Evolutionary conservation across 192 early-diverging fungal genomes (phyloP).

Genomic region (Geranomyces variabilis): DNA sequence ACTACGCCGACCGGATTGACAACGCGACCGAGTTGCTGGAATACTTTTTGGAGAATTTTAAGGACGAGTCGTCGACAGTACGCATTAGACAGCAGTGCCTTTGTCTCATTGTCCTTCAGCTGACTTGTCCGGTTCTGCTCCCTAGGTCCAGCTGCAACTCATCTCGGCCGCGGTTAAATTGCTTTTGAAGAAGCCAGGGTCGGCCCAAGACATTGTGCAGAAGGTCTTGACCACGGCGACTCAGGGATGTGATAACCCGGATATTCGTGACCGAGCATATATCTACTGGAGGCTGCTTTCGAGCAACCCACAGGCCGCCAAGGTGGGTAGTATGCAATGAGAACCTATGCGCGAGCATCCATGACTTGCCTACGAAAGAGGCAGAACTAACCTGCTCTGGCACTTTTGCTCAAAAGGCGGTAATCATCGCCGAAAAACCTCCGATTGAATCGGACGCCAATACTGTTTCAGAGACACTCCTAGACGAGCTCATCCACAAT

Average conservation of each 20-base stretch:
- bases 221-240: slow-evolving; percentile 86
- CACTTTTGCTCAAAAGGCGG: slow-evolving; percentile 51
- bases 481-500: slow-evolving; percentile 86
- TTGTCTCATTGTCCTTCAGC: slow-evolving; percentile 1
- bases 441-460: slow-evolving; percentile 73
- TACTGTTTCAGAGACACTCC: slow-evolving; percentile 69
- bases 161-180: slow-evolving; percentile 90
- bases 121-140: no score
- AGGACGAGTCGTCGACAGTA: slow-evolving; percentile 78
- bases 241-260: slow-evolving; percentile 87
- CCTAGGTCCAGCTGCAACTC: slow-evolving; percentile 86
- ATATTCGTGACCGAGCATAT: slow-evolving; percentile 94
- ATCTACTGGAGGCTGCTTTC: slow-evolving; percentile 97
- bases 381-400: not conserved
- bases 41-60: slow-evolving; percentile 81
- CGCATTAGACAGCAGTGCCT: not conserved
- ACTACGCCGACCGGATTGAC: slow-evolving; percentile 88
- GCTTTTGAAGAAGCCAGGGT: slow-evolving; percentile 88
- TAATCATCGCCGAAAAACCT: slow-evolving; percentile 88
- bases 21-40: slow-evolving; percentile 81
- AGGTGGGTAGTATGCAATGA: slow-evolving; percentile 47
- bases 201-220: slow-evolving; percentile 86
- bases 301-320: slow-evolving; percentile 90
- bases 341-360: no score
- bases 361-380: no score